Evolutionary conservation across 1,284 basidiomycete species (phyloP).

Genomic region (Taiwanofungus camphoratus): DNA sequence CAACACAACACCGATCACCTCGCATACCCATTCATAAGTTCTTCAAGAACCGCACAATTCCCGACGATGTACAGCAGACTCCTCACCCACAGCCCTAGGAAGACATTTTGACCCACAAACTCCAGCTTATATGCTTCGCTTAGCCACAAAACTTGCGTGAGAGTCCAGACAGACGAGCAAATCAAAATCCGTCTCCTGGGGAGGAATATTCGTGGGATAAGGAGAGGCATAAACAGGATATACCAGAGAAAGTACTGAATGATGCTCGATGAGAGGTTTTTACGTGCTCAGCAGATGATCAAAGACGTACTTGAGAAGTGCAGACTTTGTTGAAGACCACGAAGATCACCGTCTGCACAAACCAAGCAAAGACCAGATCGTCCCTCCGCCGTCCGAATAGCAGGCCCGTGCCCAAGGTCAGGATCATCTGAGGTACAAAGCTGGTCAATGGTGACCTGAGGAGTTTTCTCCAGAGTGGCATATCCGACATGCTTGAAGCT

Average conservation of each 20-base stretch:
- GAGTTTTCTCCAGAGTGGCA: slow-evolving; percentile 41
- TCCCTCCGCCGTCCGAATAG: slow-evolving; percentile 47
- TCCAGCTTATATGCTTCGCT: slow-evolving; percentile 85
- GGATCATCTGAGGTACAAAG: slow-evolving; percentile 69
- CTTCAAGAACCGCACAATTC: slow-evolving; percentile 72
- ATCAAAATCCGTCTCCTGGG: slow-evolving; percentile 36
- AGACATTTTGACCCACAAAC: slow-evolving; percentile 74
- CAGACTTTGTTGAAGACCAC: slow-evolving; percentile 98
- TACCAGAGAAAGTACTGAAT: slow-evolving; percentile 97
- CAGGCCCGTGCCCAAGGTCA: slow-evolving; percentile 65
- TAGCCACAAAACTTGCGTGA: slow-evolving; percentile 82
- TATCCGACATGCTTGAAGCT: slow-evolving; percentile 26
- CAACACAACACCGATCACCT: too few species aligned
- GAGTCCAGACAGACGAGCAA: slow-evolving; percentile 65
- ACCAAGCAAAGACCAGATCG: slow-evolving; percentile 79
- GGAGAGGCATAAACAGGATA: slow-evolving; percentile 81
- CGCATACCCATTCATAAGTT: slow-evolving; percentile 54
- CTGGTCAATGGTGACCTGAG: slow-evolving; percentile 62
- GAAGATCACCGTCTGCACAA: slow-evolving; percentile 87
- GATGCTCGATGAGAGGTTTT: neutral
- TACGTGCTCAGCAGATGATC: neutral
- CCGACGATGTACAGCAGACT: slow-evolving; percentile 71
- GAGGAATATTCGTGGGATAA: slow-evolving; percentile 64
- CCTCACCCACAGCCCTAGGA: slow-evolving; percentile 70
- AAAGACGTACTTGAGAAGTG: slow-evolving; percentile 79